phyloP scores from a whole-genome alignment of 371 early-diverging fungal genomes.

The Haplosporangium sp. region DNA sequence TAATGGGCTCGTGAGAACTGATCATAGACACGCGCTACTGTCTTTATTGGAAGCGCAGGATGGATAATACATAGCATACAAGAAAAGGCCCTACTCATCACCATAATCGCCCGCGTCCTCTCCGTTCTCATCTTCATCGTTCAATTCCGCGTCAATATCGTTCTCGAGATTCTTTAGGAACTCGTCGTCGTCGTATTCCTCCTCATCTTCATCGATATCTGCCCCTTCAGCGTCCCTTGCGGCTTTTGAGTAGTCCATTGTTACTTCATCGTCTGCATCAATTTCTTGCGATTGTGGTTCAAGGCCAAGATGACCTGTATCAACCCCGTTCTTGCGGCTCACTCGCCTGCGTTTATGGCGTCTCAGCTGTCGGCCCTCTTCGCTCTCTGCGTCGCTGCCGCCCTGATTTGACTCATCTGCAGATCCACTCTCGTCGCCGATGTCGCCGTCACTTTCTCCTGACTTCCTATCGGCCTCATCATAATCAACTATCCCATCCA shows the following conservation, averaged over 20 bases:
- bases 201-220: slow-evolving; percentile 15
- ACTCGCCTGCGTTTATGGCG: slow-evolving; percentile 19
- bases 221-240: neutral
- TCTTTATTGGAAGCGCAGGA: too few relatives aligned
- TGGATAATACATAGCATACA: too few relatives aligned
- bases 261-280: slow-evolving; percentile 39
- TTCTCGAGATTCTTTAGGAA: slow-evolving; percentile 42
- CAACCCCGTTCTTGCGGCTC: neutral
- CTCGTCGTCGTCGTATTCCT: slow-evolving; percentile 49
- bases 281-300: slow-evolving; percentile 11
- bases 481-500: slow-evolving; percentile 58
- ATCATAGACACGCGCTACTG: too few relatives aligned
- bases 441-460: slow-evolving; percentile 43
- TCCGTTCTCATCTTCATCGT: slow-evolving; percentile 23
- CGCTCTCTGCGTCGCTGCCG: slow-evolving; percentile 23
- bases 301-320: neutral
- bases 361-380: slow-evolving; percentile 5
- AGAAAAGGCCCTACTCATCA: too few relatives aligned
- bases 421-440: slow-evolving; percentile 52
- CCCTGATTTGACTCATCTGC: slow-evolving; percentile 25
- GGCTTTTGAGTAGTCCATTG: slow-evolving; percentile 28
- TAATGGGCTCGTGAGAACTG: too few relatives aligned
- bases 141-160: slow-evolving; percentile 54
- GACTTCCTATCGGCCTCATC: slow-evolving; percentile 23
- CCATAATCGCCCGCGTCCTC: neutral